phyloP scores from a whole-genome alignment of 2,329 filamentous ascomycete genomes.

The Trichoderma gracile region DNA sequence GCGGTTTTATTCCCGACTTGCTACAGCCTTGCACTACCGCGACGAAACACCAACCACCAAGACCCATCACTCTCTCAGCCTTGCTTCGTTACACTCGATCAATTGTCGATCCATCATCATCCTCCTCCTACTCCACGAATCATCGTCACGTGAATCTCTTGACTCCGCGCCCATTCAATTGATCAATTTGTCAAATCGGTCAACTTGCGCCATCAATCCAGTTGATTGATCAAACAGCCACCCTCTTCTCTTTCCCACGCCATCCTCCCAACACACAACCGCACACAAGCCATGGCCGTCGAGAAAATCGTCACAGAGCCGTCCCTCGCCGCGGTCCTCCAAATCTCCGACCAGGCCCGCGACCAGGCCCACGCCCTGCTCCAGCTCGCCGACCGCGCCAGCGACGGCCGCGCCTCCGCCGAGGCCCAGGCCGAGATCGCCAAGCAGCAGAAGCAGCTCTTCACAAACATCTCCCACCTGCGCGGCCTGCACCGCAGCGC shows the following conservation, averaged over 20 bases:
- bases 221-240: background rate
- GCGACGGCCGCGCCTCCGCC: slow-evolving; percentile 45
- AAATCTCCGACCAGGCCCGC: slow-evolving; percentile 71
- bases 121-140: too few relatives aligned
- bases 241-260: background rate
- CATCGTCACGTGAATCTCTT: background rate
- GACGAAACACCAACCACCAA: background rate
- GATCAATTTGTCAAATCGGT: background rate
- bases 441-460: slow-evolving; percentile 76
- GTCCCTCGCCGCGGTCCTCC: slow-evolving; percentile 65
- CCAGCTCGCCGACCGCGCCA: slow-evolving; percentile 51
- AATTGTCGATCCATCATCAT: background rate
- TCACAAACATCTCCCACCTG: slow-evolving; percentile 75
- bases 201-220: too few relatives aligned
- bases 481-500: slow-evolving; percentile 82
- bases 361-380: slow-evolving; percentile 69
- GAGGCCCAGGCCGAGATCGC: slow-evolving; percentile 62
- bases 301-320: slow-evolving; percentile 45
- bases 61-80: background rate
- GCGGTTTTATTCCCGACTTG: background rate
- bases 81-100: background rate
- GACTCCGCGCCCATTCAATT: background rate
- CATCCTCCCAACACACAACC: background rate
- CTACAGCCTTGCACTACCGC: slow-evolving; percentile 18
- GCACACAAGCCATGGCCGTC: slow-evolving; percentile 38